A percentile compares a stretch with the other conserved stretches of the same genome.
Evolutionary conservation across 2,329 filamentous ascomycete genomes (phyloP).

Genomic region (Sphaerulina vaccinii): DNA sequence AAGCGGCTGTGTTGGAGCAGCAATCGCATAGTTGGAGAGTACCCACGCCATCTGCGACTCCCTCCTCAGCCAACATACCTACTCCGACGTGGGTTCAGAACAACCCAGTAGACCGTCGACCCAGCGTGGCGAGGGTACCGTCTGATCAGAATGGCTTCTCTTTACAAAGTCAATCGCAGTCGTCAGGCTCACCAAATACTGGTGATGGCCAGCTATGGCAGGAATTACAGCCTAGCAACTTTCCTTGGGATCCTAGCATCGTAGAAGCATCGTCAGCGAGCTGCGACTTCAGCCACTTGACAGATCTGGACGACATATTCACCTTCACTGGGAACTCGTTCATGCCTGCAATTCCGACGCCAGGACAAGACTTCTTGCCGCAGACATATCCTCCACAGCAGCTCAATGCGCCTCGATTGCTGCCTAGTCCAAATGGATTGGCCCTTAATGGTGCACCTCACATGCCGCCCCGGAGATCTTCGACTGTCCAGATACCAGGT

Average conservation of each 20-base stretch:
- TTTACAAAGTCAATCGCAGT: conserved; percentile 23
- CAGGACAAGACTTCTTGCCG: conserved; percentile 15
- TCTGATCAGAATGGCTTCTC: conserved; percentile 18
- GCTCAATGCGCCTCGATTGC: conserved; percentile 15
- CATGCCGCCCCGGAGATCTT: conserved; percentile 16
- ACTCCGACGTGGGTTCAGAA: conserved; percentile 11
- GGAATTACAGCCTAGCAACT: conserved; percentile 17
- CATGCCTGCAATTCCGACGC: conserved; percentile 18
- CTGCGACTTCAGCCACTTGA: conserved; percentile 26
- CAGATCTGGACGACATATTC: conserved; percentile 27
- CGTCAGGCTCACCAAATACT: conserved; percentile 23
- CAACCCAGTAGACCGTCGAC: conserved; percentile 12
- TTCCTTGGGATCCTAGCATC: conserved; percentile 24
- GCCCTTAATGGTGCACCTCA: conserved; percentile 6
- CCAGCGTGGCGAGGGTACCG: conserved; percentile 9
- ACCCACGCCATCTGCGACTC: conserved; percentile 16
- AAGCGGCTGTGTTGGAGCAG: conserved; percentile 20
- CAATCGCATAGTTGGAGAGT: conserved; percentile 26
- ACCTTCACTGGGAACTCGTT: conserved; percentile 26
- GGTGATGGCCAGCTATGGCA: conserved; percentile 20
- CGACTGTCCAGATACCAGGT: conserved; percentile 23
- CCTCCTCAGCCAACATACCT: conserved; percentile 5
- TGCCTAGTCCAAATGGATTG: conserved; percentile 14
- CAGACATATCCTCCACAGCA: conserved; percentile 16
- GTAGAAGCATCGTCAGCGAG: conserved; percentile 24